Evolutionary conservation across 202 grass and related monocot species (phyloP).

Genomic region (Alloteropsis angusta): DNA sequence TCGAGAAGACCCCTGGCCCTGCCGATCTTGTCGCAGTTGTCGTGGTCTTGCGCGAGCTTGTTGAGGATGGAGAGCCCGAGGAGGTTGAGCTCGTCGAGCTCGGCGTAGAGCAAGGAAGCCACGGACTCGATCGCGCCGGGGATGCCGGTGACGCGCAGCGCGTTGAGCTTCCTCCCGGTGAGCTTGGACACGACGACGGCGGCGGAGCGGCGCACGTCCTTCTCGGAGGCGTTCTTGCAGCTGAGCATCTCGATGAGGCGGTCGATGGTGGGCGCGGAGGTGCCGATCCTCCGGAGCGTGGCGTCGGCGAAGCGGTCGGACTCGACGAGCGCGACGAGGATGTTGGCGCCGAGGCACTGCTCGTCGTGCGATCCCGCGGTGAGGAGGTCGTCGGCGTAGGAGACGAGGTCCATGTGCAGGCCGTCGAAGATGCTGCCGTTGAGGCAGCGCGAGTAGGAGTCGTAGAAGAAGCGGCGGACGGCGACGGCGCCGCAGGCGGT

Average conservation of each 20-base stretch:
- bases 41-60: constrained; percentile 50
- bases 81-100: constrained; percentile 42
- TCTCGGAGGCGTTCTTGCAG: constrained; percentile 41
- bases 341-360: constrained; percentile 27
- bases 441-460: constrained; percentile 55
- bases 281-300: constrained; percentile 44
- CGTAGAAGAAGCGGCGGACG: constrained; percentile 64
- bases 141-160: constrained; percentile 33
- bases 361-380: constrained; percentile 17
- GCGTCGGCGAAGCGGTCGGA: constrained; percentile 30
- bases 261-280: constrained; percentile 26
- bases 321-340: constrained; percentile 34
- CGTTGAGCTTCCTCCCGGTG: constrained; percentile 29
- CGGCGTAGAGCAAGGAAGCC: constrained; percentile 42
- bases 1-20: constrained; percentile 40
- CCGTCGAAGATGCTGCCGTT: constrained; percentile 49
- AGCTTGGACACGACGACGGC: constrained; percentile 48
- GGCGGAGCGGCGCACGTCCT: constrained; percentile 36
- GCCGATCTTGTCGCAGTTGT: constrained; percentile 57
- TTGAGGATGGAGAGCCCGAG: constrained; percentile 58
- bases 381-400: constrained; percentile 47
- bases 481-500: constrained; percentile 19
- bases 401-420: constrained; percentile 55
- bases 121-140: constrained; percentile 54
- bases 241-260: constrained; percentile 70